Evolutionary conservation across 1,139 yeast species (phyloP), one percentile per base, ranked within the genome.

Genomic region (Arxiozyma slooffiae): DNA sequence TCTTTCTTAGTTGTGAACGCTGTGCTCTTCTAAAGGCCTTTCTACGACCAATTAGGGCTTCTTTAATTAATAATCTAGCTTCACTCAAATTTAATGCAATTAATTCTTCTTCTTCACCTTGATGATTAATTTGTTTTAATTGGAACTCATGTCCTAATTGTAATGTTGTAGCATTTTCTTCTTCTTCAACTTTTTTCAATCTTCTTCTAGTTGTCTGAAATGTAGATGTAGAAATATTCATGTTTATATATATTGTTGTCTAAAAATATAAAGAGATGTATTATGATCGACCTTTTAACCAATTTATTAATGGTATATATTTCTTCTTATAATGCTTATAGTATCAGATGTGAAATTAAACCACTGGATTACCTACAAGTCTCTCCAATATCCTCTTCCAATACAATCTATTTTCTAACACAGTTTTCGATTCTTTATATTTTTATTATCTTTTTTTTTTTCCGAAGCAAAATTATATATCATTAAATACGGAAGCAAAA

Each of bases 131-230:
- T 67, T 89, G 97, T 46, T 78, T 78, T 52, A 84, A 70, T 61
- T 84, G 94, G 65, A 92, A 92, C 71, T 92, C 97, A 26, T 95
- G 92, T 5, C 98, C 98, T 50, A 92, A 76, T 63, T 85, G 85
- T 60, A 92, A 75, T 49, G 79, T 77, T 0, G 96, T 82, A 0
- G 97, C 92, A 63, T 92, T 94, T 65, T 92, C 97, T 62, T 90
- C 97, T 56, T 77, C 81, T 49, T 85, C 90, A 51, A 77, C 76
- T 52, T 80, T 82, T 52, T 80, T 79, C 57, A 80, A 77, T 58
- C 86, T 82, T 64, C 89, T 77, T 67, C 89, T 78, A 67, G 89
- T 79, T 48, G 85, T 88, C 40, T 90, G 92, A 50, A 88, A 78
- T 11, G 96, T 86, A 53, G 95, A 85, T 46, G 95, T 87, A 50